Percentiles rank a stretch among this genome's conserved stretches.
Evolutionary conservation across 2,329 filamentous ascomycete genomes (phyloP).

Genomic region (Fusarium clavum): DNA sequence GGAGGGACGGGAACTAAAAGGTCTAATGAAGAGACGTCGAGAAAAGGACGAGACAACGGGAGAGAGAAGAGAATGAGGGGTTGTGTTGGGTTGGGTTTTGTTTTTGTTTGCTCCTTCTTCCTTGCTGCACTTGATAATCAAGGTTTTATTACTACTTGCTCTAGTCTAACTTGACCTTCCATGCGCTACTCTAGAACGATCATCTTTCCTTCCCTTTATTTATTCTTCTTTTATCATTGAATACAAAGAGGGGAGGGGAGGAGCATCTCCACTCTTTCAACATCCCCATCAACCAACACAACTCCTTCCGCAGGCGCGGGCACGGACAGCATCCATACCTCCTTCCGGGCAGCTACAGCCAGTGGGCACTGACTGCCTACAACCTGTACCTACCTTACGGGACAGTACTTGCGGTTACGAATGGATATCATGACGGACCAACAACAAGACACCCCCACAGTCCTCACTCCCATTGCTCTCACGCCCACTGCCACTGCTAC

Average conservation of each 20-base stretch:
- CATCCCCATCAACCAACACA: constrained; percentile 11
- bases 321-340: not conserved
- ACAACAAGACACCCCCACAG: constrained; percentile 27
- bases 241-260: not conserved
- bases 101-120: not conserved
- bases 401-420: not conserved
- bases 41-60: not conserved
- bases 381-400: not conserved
- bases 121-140: not conserved
- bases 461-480: not conserved
- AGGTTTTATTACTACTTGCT: not conserved
- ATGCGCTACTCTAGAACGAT: not conserved
- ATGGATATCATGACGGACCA: constrained; percentile 29
- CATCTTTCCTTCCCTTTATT: not conserved
- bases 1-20: constrained; percentile 17
- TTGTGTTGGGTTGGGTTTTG: not conserved
- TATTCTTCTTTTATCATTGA: not conserved
- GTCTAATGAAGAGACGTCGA: constrained; percentile 5
- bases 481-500: constrained; percentile 19
- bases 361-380: not conserved
- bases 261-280: constrained; percentile 10
- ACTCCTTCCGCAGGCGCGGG: not conserved
- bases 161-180: not conserved
- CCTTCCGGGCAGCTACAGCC: constrained; percentile 1
- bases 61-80: constrained; percentile 3